Evolutionary conservation across 345 rosid species (phyloP).

Genomic region (Heritiera littoralis): DNA sequence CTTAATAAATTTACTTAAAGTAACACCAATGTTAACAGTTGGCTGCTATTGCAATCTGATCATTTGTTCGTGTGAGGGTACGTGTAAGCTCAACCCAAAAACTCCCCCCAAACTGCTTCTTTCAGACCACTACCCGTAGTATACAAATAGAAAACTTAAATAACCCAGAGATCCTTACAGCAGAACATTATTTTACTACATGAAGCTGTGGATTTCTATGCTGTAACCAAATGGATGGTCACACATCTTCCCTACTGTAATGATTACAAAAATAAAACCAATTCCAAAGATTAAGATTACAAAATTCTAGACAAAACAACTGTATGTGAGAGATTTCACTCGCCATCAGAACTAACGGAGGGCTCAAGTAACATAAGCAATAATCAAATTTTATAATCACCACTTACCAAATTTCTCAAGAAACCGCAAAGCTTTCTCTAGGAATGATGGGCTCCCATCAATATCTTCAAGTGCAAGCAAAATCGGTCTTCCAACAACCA

Average conservation of each 20-base stretch:
- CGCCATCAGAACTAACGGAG: slow-evolving; percentile 11
- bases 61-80: not conserved
- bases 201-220: not conserved
- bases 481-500: slow-evolving; percentile 99
- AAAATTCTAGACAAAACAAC: not conserved
- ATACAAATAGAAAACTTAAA: not conserved
- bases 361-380: slow-evolving; percentile 16
- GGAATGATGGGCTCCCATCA: slow-evolving; percentile 98
- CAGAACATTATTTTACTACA: not conserved
- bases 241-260: not conserved
- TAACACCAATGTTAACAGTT: not conserved
- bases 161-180: not conserved
- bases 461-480: slow-evolving; percentile 98
- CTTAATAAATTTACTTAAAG: not conserved
- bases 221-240: not conserved
- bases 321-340: not conserved
- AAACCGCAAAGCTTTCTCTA: slow-evolving; percentile 97
- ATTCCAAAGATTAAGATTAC: not conserved
- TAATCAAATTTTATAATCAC: slow-evolving; percentile 17
- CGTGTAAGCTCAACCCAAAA: not conserved
- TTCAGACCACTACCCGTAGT: not conserved
- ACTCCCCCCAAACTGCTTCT: not conserved
- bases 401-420: slow-evolving; percentile 86
- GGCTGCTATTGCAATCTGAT: not conserved
- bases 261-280: slow-evolving; percentile 8